These are phyloP conservation scores for Gonapodya prolifera DNA, from an alignment of 192 early-diverging fungal species.

Conservation along the genomic window DNA sequence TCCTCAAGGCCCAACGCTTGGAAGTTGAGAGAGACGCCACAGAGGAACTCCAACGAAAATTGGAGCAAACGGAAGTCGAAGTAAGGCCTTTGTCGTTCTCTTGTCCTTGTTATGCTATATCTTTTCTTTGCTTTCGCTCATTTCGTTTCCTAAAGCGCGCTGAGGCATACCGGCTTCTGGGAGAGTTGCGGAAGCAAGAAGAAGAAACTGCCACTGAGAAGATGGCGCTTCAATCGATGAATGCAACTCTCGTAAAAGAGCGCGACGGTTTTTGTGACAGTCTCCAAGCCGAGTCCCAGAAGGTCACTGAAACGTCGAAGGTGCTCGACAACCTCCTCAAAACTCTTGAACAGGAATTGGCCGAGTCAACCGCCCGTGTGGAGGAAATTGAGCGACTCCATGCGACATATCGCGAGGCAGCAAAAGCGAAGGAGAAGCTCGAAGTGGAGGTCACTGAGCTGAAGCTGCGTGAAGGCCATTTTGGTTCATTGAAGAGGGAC, in stretches of 20 bases:
- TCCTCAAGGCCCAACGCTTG: background rate
- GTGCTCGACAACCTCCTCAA: background rate
- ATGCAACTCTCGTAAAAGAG: background rate
- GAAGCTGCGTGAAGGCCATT: too few species aligned
- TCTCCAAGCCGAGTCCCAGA: too few species aligned
- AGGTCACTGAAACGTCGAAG: too few species aligned
- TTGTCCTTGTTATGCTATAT: too few species aligned
- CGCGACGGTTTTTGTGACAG: too few species aligned
- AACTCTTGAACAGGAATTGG: background rate
- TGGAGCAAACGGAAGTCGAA: background rate
- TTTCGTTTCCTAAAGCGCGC: background rate
- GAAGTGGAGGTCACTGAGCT: too few species aligned
- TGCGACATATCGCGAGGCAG: too few species aligned
- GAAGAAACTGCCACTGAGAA: background rate
- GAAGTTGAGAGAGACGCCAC: background rate
- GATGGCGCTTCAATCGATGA: background rate
- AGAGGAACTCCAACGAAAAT: background rate
- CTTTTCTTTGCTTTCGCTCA: too few species aligned
- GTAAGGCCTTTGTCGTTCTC: background rate
- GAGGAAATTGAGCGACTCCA: background rate
- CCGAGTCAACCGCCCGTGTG: background rate
- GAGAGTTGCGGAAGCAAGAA: background rate
- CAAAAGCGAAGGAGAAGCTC: too few species aligned
- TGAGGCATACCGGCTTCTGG: background rate
- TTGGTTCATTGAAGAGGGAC: too few species aligned